Evolutionary conservation across 2,329 filamentous ascomycete species (phyloP).

Genomic region (Lachnellula suecica): DNA sequence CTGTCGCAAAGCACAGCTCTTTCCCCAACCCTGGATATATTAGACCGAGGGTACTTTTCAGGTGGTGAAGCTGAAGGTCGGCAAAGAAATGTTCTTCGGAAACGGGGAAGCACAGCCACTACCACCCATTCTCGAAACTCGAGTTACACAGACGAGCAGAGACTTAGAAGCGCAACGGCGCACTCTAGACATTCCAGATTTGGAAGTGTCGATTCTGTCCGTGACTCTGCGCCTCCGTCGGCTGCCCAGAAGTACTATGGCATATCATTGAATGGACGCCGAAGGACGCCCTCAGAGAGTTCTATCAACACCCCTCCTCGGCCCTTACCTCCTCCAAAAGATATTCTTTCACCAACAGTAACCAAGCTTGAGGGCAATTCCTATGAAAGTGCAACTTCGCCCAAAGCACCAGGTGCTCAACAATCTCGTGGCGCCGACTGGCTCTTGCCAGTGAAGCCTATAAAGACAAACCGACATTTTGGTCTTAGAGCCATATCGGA

Average conservation of each 20-base stretch:
- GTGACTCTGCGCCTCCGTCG: constrained; percentile 60
- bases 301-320: constrained; percentile 62
- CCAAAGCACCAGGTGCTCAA: constrained; percentile 45
- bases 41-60: constrained; percentile 89
- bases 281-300: constrained; percentile 42
- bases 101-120: constrained; percentile 60
- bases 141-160: constrained; percentile 75
- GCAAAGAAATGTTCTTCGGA: constrained; percentile 77
- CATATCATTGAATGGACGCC: constrained; percentile 29
- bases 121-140: constrained; percentile 65
- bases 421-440: constrained; percentile 45
- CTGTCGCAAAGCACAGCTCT: constrained; percentile 27
- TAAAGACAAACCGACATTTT: constrained; percentile 53
- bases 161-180: constrained; percentile 62
- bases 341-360: constrained; percentile 54
- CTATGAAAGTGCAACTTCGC: constrained; percentile 27
- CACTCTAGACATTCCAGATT: constrained; percentile 75
- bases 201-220: constrained; percentile 74
- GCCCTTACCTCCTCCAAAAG: constrained; percentile 57
- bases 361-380: constrained; percentile 53
- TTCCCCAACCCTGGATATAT: constrained; percentile 48
- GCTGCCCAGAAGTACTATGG: constrained; percentile 72
- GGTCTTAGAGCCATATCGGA: constrained; percentile 88
- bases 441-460: constrained; percentile 44
- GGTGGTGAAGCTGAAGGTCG: constrained; percentile 79